Percentiles rank a stretch among this genome's conserved stretches.
Conservation (phyloP, 352 stramenopile species). For the Phytophthora cactorum region DNA sequence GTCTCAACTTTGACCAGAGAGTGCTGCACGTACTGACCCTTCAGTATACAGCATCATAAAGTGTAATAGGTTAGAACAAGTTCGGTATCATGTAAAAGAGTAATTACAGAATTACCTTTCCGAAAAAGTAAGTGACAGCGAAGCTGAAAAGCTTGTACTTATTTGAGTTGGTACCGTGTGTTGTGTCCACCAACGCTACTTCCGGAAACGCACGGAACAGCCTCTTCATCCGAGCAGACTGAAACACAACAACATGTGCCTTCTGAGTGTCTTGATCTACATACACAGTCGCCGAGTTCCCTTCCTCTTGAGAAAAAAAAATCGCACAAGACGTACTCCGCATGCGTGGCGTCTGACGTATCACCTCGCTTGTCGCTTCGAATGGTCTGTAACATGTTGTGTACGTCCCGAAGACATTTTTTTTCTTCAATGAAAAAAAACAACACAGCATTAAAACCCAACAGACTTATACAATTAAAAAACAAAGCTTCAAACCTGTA, state of each 20-base stretch:
- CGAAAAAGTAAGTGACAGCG: neutral
- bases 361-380: neutral
- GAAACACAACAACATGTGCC: constrained; percentile 6
- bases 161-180: constrained; percentile 7
- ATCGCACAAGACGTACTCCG: neutral
- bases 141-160: constrained; percentile 19
- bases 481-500: neutral
- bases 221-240: constrained; percentile 10
- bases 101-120: constrained; percentile 3
- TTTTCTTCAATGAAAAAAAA: neutral
- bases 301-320: neutral
- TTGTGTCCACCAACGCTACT: constrained; percentile 10
- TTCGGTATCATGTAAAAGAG: neutral
- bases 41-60: neutral
- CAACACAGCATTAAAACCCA: too few species aligned
- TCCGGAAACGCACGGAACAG: constrained; percentile 15
- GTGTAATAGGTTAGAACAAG: neutral
- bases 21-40: constrained; percentile 13
- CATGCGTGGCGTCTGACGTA: neutral
- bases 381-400: neutral
- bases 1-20: constrained; percentile 1
- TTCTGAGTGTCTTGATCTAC: neutral
- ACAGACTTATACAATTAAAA: too few species aligned
- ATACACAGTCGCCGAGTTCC: neutral
- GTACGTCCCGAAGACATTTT: neutral